Conservation (phyloP, 768 basidiomycete species). For the Lentinus tigrinus region DNA sequence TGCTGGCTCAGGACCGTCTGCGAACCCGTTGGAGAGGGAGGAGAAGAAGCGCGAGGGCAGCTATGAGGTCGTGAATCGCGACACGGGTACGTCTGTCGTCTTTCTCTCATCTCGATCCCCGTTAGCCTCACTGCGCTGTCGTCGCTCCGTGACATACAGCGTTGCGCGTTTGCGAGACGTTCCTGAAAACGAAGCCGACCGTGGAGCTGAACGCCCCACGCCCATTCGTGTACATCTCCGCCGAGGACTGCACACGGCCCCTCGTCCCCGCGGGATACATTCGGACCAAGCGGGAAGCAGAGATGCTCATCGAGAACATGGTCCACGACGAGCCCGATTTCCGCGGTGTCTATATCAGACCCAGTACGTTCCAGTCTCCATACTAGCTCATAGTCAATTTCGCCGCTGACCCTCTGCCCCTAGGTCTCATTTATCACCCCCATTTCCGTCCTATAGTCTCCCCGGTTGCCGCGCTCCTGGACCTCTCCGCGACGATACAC, state of each 20-base stretch:
- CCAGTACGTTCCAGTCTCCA: constrained; percentile 56
- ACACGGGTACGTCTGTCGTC: constrained; percentile 65
- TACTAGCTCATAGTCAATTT: neutral
- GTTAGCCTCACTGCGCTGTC: neutral
- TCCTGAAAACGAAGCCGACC: constrained; percentile 45
- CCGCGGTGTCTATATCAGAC: constrained; percentile 81
- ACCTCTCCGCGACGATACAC: constrained; percentile 76
- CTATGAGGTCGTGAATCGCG: constrained; percentile 86
- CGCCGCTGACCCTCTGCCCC: neutral
- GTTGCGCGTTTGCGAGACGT: constrained; percentile 75
- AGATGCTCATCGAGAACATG: constrained; percentile 61
- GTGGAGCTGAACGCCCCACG: constrained; percentile 36
- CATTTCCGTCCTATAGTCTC: constrained; percentile 89
- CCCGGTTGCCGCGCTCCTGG: constrained; percentile 79
- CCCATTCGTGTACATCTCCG: constrained; percentile 93
- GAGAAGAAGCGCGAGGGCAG: constrained; percentile 33
- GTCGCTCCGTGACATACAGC: constrained; percentile 39
- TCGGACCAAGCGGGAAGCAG: constrained; percentile 91
- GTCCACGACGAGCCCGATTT: constrained; percentile 44
- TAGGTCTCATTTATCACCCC: constrained; percentile 95
- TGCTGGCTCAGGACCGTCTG: constrained; percentile 28
- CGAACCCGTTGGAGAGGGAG: constrained; percentile 59
- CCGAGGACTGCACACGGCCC: constrained; percentile 90
- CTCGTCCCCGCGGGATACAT: constrained; percentile 86
- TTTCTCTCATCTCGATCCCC: neutral